Conservation (phyloP, 176 grass and related monocot species). For the Eragrostis nindensis region DNA sequence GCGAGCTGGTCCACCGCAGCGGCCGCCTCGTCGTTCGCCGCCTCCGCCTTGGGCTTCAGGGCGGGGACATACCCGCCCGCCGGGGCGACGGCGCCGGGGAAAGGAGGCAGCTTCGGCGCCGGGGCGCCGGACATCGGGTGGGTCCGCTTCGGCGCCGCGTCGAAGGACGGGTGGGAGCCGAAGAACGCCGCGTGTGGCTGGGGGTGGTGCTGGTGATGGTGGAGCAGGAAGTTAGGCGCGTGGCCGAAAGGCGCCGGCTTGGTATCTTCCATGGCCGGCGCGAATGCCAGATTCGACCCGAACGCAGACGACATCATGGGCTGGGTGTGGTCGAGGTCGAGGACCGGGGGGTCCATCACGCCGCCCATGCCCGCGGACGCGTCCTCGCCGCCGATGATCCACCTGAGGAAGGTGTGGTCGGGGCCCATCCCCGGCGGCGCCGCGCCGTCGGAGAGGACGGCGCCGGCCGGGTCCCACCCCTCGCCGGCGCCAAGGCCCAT, state of each 20-base stretch:
- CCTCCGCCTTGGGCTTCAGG: constrained; percentile 49
- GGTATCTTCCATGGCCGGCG: constrained; percentile 50
- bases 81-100: not conserved
- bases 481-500: constrained; percentile 51
- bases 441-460: constrained; percentile 46
- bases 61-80: constrained; percentile 26
- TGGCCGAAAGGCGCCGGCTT: constrained; percentile 41
- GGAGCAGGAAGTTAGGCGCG: constrained; percentile 41
- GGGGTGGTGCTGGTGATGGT: constrained; percentile 58
- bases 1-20: constrained; percentile 50
- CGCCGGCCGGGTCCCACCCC: constrained; percentile 54
- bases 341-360: constrained; percentile 59
- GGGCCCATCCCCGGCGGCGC: constrained; percentile 37
- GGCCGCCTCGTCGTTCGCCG: constrained; percentile 32
- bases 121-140: constrained; percentile 51
- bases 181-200: constrained; percentile 72
- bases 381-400: constrained; percentile 91
- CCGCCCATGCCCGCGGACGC: constrained; percentile 45
- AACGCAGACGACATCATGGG: constrained; percentile 41
- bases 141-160: constrained; percentile 58
- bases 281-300: constrained; percentile 38
- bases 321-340: constrained; percentile 54
- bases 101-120: constrained; percentile 50
- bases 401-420: constrained; percentile 73
- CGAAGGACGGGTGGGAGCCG: constrained; percentile 48